Conservation (phyloP, 2,329 filamentous ascomycete genomes). For the Aquanectria penicillioides region DNA sequence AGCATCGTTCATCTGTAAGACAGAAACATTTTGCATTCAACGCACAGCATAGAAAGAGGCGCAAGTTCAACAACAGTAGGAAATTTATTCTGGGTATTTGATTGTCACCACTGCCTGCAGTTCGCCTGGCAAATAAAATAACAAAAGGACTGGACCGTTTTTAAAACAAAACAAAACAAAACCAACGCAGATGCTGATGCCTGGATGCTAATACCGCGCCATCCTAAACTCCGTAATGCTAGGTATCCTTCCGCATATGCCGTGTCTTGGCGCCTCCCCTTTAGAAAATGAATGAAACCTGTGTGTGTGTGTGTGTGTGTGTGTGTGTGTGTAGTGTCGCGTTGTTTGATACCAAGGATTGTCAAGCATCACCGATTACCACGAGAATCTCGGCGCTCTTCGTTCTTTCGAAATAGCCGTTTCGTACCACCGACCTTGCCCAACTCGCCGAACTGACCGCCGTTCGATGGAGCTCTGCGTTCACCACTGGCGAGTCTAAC, state of each 20-base stretch:
- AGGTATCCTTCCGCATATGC: slow-evolving; percentile 31
- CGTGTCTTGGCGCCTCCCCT: slow-evolving; percentile 31
- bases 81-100: slow-evolving; percentile 45
- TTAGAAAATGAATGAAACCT: neutral
- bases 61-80: slow-evolving; percentile 26
- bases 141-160: slow-evolving; percentile 29
- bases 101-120: slow-evolving; percentile 40
- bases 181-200: slow-evolving; percentile 32
- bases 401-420: slow-evolving; percentile 69
- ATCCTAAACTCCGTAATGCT: slow-evolving; percentile 40
- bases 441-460: slow-evolving; percentile 69
- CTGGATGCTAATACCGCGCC: slow-evolving; percentile 34
- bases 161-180: slow-evolving; percentile 22
- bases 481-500: slow-evolving; percentile 77
- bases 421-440: slow-evolving; percentile 79
- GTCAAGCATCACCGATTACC: slow-evolving; percentile 30
- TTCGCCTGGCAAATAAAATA: slow-evolving; percentile 36
- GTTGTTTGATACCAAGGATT: slow-evolving; percentile 4
- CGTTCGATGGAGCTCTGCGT: slow-evolving; percentile 47
- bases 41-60: neutral
- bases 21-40: too few relatives aligned
- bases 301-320: slow-evolving; percentile 13
- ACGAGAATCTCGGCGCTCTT: slow-evolving; percentile 39
- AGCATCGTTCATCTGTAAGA: too few relatives aligned
- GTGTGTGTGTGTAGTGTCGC: neutral